Evolutionary conservation across 176 grass and related monocot genomes (phyloP).

Genomic region (Phyllostachys edulis): DNA sequence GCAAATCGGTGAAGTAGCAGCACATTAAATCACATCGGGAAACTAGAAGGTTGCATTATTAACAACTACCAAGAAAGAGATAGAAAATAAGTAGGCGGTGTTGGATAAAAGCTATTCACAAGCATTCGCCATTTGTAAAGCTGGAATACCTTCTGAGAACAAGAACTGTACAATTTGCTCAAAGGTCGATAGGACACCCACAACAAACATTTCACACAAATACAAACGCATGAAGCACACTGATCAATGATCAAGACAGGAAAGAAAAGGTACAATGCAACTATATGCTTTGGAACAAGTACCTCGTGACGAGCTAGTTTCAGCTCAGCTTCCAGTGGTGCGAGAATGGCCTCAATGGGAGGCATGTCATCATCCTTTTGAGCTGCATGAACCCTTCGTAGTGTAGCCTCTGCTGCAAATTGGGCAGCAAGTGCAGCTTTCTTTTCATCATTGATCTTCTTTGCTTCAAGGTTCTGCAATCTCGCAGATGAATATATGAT

Average conservation of each 20-base stretch:
- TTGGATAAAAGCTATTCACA: not conserved
- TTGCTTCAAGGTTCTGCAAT: slow-evolving; percentile 86
- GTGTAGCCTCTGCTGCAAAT: slow-evolving; percentile 93
- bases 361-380: slow-evolving; percentile 99
- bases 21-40: not conserved
- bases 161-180: not conserved
- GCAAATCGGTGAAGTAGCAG: not conserved
- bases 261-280: not conserved
- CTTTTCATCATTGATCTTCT: slow-evolving; percentile 96
- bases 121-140: not conserved
- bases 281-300: slow-evolving; percentile 3
- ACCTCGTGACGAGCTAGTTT: slow-evolving; percentile 87
- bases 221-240: not conserved
- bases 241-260: not conserved
- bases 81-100: not conserved
- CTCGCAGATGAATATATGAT: not conserved
- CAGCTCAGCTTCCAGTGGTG: slow-evolving; percentile 90
- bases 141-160: not conserved
- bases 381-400: slow-evolving; percentile 91
- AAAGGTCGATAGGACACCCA: not conserved
- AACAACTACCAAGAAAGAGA: not conserved
- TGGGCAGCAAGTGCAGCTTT: slow-evolving; percentile 85
- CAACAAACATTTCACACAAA: not conserved
- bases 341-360: slow-evolving; percentile 96
- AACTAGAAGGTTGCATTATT: not conserved